Conservation (phyloP, 352 stramenopile genomes). For the Globisporangium viniferum region DNA sequence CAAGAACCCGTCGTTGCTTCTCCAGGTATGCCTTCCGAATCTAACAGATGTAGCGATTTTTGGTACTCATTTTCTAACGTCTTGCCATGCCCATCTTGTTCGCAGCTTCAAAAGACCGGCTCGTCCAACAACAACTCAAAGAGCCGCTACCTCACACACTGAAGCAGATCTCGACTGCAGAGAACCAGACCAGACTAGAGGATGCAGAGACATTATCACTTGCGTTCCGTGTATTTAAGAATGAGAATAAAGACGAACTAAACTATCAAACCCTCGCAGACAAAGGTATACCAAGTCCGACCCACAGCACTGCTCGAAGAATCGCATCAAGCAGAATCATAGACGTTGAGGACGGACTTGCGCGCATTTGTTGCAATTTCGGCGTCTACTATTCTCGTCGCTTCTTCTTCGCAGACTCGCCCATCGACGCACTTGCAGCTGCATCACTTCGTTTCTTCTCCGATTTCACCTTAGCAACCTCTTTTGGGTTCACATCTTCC, state of each 20-base stretch:
- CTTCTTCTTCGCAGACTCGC: slow-evolving; percentile 47
- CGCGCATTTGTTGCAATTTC: neutral
- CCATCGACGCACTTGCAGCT: neutral
- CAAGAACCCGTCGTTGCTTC: slow-evolving; percentile 91
- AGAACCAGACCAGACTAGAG: neutral
- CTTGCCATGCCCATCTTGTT: too few relatives aligned
- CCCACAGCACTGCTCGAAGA: neutral
- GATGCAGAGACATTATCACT: slow-evolving; percentile 2
- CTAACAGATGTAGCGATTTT: too few relatives aligned
- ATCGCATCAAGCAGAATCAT: neutral
- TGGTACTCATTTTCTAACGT: too few relatives aligned
- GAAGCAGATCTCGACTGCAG: slow-evolving; percentile 11
- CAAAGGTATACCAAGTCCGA: neutral
- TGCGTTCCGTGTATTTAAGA: slow-evolving; percentile 7
- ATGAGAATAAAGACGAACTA: neutral
- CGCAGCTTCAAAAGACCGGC: slow-evolving; percentile 63
- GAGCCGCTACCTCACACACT: slow-evolving; percentile 67
- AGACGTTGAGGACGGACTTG: neutral
- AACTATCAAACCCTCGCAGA: neutral
- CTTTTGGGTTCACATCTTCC: slow-evolving; percentile 16
- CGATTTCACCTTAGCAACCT: slow-evolving; percentile 24
- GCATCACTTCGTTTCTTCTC: slow-evolving; percentile 32
- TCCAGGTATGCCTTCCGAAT: slow-evolving; percentile 61
- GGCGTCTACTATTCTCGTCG: slow-evolving; percentile 46
- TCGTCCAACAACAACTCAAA: slow-evolving; percentile 36